Evolutionary conservation across 768 basidiomycete species (phyloP), one percentile per base, ranked within the genome.

Genomic region (Panaeolus papilionaceus): DNA sequence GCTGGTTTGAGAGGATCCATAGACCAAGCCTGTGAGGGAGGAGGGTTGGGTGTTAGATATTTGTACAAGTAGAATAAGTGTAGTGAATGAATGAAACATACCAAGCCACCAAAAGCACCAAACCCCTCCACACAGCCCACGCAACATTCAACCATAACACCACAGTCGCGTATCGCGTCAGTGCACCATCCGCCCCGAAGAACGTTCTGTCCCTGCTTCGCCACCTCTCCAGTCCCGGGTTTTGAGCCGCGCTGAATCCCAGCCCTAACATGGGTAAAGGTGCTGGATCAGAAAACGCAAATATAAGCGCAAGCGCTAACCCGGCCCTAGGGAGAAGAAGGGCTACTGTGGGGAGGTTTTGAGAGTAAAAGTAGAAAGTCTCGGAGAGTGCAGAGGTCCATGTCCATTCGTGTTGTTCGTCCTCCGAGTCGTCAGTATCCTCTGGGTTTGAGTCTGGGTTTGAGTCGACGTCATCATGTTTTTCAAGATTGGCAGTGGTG

Each of bases 301-400:
- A 78, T n/a, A 96, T 83, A 37, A 95, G 77, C 0, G 92, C 89
- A 4, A 96, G 78, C 47, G 83, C 84, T 45, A 97, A 80, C 9
- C 88, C 94, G 38, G 93, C 93, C 67, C 95, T 87, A 28, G 95
- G 95, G 20, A 97, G 80, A 47, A 96, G 85, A n/a, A 94, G 84
- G 9, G 88, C 85, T 47, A 96, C 88, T 0, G 92, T 93, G 4
- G 95, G 91, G 40, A 91, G 76, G 74, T 95, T 94, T 80, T 97
- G 95, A 0, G 94, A 89, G 71, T 93, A 92, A 73, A 88, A 88
- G 82, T 89, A 93, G 75, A 86, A 93, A 14, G 90, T 90, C 79
- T 97, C 95, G n/a, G 95, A 92, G 51, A 95, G 79, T 66, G 82
- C 83, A 54, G 73, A 71, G 28, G 79, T 80, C 66, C 78, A 70